Base-by-base conservation (phyloP, 768 basidiomycete species). In the Mycena venus region DNA sequence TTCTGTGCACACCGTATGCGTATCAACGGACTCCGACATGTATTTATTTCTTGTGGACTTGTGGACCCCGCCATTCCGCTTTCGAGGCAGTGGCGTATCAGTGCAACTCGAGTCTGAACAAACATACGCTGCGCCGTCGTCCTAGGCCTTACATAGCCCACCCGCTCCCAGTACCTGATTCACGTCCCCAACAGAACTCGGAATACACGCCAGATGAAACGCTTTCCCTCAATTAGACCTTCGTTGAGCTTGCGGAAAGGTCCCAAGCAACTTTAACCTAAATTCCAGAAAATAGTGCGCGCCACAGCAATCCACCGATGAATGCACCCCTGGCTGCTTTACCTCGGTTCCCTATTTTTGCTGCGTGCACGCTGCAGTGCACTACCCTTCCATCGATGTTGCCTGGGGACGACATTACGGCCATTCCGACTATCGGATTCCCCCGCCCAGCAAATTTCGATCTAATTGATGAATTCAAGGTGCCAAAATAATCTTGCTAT, bases 151-250 rank as follows among this genome's bases (percentile, higher is more conserved):
- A 40, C 59, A 60, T 70, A 64, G 62, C 63, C 55, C 31, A 31
- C 44, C 34, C 40, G 21, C 17, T 5, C 44, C 59, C 32, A 32
- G 65, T 55, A 15, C 67, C 67, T 66, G 71, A 61, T 60, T 23
- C 59, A 72, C 58, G 58, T 72, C 59, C 63, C 51, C 49, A 51
- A 27, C 69, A 55, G 42, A n/a, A 68, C 56, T 61, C 51, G 23
- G 36, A 32, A 34, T 60, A 25, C 19, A n/a, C 47, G 34, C 58
- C n/a, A 62, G 29, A 42, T 68, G 64, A 62, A 68, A 73, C 72
- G 65, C 56, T 67, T 67, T 73, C 65, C 36, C 49, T 63, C 71
- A 31, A 61, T 73, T 38, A 67, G 15, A 31, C 47, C 64, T 49
- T 63, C 51, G 40, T 34, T 56, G 1, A 12, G 11, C 27, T 47